Conservation (phyloP, 306 rosid species). For the Castanea crenata region DNA sequence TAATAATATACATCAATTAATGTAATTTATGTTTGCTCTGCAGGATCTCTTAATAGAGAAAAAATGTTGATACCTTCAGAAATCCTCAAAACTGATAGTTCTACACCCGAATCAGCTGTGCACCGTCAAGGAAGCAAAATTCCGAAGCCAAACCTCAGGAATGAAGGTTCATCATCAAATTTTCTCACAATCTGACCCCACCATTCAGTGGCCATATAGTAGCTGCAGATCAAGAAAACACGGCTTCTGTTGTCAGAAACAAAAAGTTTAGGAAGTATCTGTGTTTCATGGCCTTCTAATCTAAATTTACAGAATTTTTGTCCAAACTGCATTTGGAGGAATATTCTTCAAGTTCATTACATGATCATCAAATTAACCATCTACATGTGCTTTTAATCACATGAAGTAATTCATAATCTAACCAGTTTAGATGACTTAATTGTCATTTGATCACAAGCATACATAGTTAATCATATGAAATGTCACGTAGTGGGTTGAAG, state of each 20-base stretch:
- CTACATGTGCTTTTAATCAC: too few species aligned
- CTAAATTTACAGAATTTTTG: too few species aligned
- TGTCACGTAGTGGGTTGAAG: too few species aligned
- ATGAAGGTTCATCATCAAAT: conserved; percentile 24
- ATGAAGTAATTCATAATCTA: too few species aligned
- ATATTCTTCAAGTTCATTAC: too few species aligned
- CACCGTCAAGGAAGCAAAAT: not conserved
- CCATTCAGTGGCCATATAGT: not conserved
- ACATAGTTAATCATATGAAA: too few species aligned
- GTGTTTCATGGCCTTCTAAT: conserved; percentile 13
- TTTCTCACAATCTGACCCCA: not conserved
- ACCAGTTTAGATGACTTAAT: too few species aligned
- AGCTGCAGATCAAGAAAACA: too few species aligned
- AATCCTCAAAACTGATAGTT: not conserved
- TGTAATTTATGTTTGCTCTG: not conserved
- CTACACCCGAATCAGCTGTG: not conserved
- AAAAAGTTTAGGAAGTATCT: conserved; percentile 27
- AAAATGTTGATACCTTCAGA: not conserved
- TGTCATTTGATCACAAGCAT: too few species aligned
- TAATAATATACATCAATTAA: too few species aligned
- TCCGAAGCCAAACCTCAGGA: not conserved
- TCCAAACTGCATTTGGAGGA: too few species aligned
- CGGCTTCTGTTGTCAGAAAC: not conserved
- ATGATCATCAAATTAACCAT: too few species aligned
- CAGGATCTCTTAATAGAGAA: not conserved